Base-by-base conservation (phyloP, 139 green algal species). In the Tetradesmus lagerheimii region DNA sequence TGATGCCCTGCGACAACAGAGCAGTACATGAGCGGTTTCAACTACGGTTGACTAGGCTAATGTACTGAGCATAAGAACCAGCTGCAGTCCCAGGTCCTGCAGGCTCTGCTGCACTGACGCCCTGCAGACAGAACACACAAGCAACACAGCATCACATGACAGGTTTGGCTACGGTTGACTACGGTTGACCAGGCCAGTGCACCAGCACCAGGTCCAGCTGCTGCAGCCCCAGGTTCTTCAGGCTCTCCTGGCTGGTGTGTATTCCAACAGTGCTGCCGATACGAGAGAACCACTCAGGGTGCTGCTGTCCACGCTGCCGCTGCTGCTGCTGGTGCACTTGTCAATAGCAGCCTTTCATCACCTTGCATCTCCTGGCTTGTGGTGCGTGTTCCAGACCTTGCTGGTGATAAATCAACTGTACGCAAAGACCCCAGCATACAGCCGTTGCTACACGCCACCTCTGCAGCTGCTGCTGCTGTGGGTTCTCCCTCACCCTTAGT, bases 151-250 rank as follows among this genome's bases (percentile, higher is more conserved):
- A 50, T 5, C 43, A 50, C 5, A 50, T 9, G 9, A 50, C 43
- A 50, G 43, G 6, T 50, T 9, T 50, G 43, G 43, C 9, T 50
- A 50, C 43, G 43, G 6, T 50, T 15, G 9, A 9, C 43, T 50
- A 50, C n/a, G n/a, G n/a, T n/a, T n/a, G n/a, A n/a, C n/a, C n/a
- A n/a, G n/a, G 95, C 96, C 95, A 99, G 90, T 99, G 97, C 53
- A 98, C 86, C 47, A 98, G 92, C 47, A 95, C 92, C 4, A 97
- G 79, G 87, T 98, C 96, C 35, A 99, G 89, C 71, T 97, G 95
- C 41, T 93, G 76, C 64, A 97, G 90, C 9, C 95, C 95, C 87
- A 99, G 92, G 47, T 98, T 93, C 11, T 86, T 75, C 9, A 98
- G 80, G 0, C 90, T 93, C 81, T 94, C 50, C 76, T 95, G 64